Conservation (phyloP, 208 protist genomes). For the Trypanosomatidae sp. region DNA sequence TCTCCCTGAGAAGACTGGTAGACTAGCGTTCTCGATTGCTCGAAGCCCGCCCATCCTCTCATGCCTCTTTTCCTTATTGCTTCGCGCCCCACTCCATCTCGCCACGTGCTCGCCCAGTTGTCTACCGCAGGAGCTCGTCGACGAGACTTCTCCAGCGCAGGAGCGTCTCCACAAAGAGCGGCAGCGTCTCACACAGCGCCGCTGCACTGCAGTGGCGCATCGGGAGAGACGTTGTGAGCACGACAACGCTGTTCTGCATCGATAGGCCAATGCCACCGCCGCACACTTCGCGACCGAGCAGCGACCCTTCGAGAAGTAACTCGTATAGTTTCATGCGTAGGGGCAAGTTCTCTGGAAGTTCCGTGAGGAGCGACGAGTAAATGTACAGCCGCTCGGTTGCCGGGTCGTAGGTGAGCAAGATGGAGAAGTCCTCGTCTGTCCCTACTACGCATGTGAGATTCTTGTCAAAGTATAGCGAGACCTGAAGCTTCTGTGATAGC, state of each 20-base stretch:
- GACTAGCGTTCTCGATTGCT: not conserved
- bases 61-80: not conserved
- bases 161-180: constrained; percentile 69
- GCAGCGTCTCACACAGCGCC: constrained; percentile 60
- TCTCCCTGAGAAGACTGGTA: not conserved
- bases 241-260: constrained; percentile 55
- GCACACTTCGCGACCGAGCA: constrained; percentile 80
- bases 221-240: constrained; percentile 64
- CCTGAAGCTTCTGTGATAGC: constrained; percentile 45
- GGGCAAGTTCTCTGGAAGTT: constrained; percentile 39
- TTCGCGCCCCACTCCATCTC: not conserved
- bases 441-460: constrained; percentile 78
- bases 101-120: not conserved
- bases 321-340: constrained; percentile 76
- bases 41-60: not conserved
- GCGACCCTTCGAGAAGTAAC: constrained; percentile 68
- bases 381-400: constrained; percentile 79
- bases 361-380: constrained; percentile 71
- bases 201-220: constrained; percentile 36
- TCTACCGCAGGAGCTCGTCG: constrained; percentile 42
- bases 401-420: constrained; percentile 74
- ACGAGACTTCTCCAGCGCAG: constrained; percentile 64
- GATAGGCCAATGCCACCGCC: constrained; percentile 76
- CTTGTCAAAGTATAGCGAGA: constrained; percentile 64
- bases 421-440: constrained; percentile 56